Base-by-base conservation (phyloP, 1,284 basidiomycete species). In the Cryptococcus hybrid region DNA sequence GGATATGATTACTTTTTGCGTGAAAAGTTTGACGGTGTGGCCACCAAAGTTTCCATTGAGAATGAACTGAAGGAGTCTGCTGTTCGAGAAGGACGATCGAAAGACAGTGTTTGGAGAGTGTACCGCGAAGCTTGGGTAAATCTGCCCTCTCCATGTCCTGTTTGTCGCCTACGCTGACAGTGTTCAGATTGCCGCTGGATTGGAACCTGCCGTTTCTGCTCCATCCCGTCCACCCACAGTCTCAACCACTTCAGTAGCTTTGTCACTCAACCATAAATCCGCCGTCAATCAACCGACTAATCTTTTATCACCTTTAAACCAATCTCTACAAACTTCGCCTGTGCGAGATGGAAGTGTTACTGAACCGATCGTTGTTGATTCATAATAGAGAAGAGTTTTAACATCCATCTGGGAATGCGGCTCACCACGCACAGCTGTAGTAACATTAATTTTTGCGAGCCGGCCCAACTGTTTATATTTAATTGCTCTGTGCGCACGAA, bases 21-120 rank as follows among this genome's bases (percentile, higher is more conserved):
- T 43, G 60, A 58, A 1, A 63, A 65, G 8, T 77, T 77, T 54
- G 69, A 67, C 13, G 58, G 49, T 9, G 64, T 75, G 11, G 61
- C 74, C 9, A 68, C 73, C n/a, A 77, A 77, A 53, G 69, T 62
- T n/a, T 73, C 74, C 3, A 76, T 78, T 43, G 75, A 75, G 56
- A 63, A 63, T 15, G 76, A 75, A 60, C 51, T 78, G 30, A 70
- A 68, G 36, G 74, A 76, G 49, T 73, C 75, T 3, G 75, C 77
- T 0, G 59, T 65, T 1, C 66, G 69, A 34, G 66, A 71, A 48
- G 71, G 69, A 7, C 74, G 71, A 59, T 60, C 59, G 35, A 72
- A 73, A 57, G 73, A 73, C 43, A 64, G 59, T 39, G 56, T 55
- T 46, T 77, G 76, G 77, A 68, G 56, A 9, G 72, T 78, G 24